Percentiles rank a stretch among this genome's conserved stretches.
phyloP scores from a whole-genome alignment of 2,329 filamentous ascomycete species.

The Diplodia scrobiculata region DNA sequence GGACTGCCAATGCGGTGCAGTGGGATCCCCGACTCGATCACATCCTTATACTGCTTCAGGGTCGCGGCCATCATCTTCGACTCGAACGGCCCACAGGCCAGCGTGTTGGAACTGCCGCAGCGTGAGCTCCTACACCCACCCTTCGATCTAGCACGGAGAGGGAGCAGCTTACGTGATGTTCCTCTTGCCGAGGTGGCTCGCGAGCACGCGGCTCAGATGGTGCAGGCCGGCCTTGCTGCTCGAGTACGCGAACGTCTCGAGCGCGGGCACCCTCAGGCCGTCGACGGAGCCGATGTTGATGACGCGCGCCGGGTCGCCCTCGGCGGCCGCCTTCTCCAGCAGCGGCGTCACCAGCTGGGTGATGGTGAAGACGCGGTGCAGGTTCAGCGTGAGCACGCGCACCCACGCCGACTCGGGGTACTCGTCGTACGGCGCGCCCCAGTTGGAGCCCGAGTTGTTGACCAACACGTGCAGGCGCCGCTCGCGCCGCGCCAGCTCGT shows the following conservation, averaged over 20 bases:
- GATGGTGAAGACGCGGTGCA: constrained; percentile 67
- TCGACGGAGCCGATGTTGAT: constrained; percentile 69
- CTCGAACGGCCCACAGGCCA: constrained; percentile 72
- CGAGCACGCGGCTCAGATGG: constrained; percentile 66
- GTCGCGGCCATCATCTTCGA: constrained; percentile 75
- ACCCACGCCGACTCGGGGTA: constrained; percentile 59
- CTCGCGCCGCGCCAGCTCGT: constrained; percentile 58
- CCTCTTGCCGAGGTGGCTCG: constrained; percentile 61
- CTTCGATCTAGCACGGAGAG: too few species aligned
- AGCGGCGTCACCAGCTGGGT: constrained; percentile 65
- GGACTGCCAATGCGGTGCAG: constrained; percentile 67
- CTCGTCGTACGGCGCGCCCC: constrained; percentile 62
- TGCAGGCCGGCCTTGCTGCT: constrained; percentile 65
- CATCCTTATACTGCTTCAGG: constrained; percentile 59
- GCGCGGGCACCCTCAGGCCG: constrained; percentile 60
- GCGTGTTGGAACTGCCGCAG: constrained; percentile 57
- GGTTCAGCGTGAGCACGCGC: constrained; percentile 61
- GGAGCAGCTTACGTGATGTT: constrained; percentile 53
- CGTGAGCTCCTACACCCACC: constrained; percentile 33
- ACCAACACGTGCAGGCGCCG: constrained; percentile 62
- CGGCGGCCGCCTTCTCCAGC: constrained; percentile 55
- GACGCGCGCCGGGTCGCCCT: constrained; percentile 57
- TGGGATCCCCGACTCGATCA: constrained; percentile 63
- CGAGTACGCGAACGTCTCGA: constrained; percentile 63
- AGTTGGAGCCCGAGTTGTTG: constrained; percentile 67